phyloP scores from a whole-genome alignment of 1,284 basidiomycete species.

The Anthracocystis setariae region DNA sequence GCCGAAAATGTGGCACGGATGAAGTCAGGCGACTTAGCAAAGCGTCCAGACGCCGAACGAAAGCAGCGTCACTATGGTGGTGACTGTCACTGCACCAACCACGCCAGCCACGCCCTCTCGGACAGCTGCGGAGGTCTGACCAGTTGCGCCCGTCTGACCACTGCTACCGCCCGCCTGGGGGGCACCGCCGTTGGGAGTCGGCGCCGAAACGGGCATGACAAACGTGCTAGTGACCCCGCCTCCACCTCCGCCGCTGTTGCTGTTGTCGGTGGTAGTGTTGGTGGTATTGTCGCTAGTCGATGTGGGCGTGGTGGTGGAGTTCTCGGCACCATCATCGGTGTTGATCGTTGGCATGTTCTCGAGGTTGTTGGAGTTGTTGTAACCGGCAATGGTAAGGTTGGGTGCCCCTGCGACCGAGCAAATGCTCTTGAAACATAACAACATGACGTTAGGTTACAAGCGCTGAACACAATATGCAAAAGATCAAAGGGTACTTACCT shows the following conservation, averaged over 20 bases:
- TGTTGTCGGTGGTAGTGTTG: too few species aligned
- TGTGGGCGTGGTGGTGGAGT: constrained; percentile 6
- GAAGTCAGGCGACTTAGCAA: constrained; percentile 4
- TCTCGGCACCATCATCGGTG: constrained; percentile 10
- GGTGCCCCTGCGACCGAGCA: constrained; percentile 23
- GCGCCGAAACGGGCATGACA: neutral
- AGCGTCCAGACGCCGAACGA: constrained; percentile 23
- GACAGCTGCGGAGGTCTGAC: neutral
- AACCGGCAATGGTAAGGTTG: constrained; percentile 31
- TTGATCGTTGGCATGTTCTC: constrained; percentile 42
- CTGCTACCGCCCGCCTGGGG: too few species aligned
- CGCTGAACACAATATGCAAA: neutral
- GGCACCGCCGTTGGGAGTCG: neutral
- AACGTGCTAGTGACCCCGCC: neutral
- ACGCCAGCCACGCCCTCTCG: neutral
- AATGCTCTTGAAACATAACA: constrained; percentile 14
- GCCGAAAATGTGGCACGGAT: too few species aligned
- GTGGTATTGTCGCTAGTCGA: neutral
- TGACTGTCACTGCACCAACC: constrained; percentile 7
- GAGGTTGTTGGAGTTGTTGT: constrained; percentile 21
- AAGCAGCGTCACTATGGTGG: constrained; percentile 10
- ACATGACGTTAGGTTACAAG: neutral
- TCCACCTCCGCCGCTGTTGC: too few species aligned
- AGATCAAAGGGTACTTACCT: constrained; percentile 7
- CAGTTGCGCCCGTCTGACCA: neutral